Conservation (phyloP, 176 grass and related monocot genomes). For the Triticum monococcum region DNA sequence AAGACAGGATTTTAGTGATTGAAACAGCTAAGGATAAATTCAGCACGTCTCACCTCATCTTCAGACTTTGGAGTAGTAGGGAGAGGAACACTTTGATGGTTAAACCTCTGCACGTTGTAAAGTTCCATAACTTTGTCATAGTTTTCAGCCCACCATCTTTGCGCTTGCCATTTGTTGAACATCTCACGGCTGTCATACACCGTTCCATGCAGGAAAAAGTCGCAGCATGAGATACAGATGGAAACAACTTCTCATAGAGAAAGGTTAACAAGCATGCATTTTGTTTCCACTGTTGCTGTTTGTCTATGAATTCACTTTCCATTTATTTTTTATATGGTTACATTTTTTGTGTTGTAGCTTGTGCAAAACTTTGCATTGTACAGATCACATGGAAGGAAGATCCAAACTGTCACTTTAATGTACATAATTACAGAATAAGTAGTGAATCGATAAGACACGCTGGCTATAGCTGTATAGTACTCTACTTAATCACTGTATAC, state of each 20-base stretch:
- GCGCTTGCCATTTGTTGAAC: constrained; percentile 98
- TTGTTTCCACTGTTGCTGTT: neutral
- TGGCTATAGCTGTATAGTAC: neutral
- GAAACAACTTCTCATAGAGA: neutral
- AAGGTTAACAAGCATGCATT: neutral
- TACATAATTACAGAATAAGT: neutral
- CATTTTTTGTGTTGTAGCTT: neutral
- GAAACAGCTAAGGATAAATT: neutral
- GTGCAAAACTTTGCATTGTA: neutral
- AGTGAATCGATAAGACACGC: neutral
- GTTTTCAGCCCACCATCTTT: constrained; percentile 98
- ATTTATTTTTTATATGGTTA: neutral
- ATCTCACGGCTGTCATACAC: constrained; percentile 67
- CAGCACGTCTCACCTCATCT: constrained; percentile 57
- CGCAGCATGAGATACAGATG: neutral
- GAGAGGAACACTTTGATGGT: constrained; percentile 69
- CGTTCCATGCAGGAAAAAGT: constrained; percentile 2
- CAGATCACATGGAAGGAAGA: neutral
- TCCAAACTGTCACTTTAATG: neutral
- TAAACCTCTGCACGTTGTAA: constrained; percentile 96
- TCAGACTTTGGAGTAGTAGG: constrained; percentile 79
- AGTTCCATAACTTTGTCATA: constrained; percentile 97
- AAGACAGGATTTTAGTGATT: neutral
- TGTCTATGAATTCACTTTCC: neutral
- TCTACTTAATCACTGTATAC: neutral